phyloP scores from a whole-genome alignment of 2,329 filamentous ascomycete genomes.

The Aureobasidium sp. region DNA sequence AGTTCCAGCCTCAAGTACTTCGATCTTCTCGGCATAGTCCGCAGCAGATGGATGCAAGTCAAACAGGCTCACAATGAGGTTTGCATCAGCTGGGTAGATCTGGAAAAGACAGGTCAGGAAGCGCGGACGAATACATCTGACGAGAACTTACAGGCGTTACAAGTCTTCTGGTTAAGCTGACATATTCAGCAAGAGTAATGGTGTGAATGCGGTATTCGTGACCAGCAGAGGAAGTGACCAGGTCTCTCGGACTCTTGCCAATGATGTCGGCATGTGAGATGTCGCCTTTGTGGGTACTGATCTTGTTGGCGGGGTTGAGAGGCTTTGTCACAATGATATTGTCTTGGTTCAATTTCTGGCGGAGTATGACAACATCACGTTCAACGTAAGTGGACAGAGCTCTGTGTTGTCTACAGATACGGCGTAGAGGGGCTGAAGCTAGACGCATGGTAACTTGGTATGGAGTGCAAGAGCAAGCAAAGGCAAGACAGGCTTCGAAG shows the following conservation, averaged over 20 bases:
- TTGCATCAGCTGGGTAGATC: constrained; percentile 69
- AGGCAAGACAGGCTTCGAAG: neutral
- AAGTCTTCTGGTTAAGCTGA: constrained; percentile 55
- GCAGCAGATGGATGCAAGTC: constrained; percentile 50
- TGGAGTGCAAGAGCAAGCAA: neutral
- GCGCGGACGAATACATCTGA: neutral
- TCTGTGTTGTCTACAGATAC: neutral
- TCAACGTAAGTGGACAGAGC: constrained; percentile 18
- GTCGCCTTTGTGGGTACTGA: constrained; percentile 39
- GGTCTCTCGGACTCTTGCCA: constrained; percentile 51
- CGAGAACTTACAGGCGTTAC: constrained; percentile 62
- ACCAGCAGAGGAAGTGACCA: constrained; percentile 45
- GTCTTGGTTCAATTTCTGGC: constrained; percentile 27
- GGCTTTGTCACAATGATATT: constrained; percentile 30
- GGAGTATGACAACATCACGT: constrained; percentile 34
- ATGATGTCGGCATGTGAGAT: constrained; percentile 52
- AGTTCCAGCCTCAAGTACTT: constrained; percentile 77
- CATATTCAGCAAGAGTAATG: constrained; percentile 66
- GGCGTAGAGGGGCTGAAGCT: neutral
- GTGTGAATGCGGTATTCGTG: constrained; percentile 49
- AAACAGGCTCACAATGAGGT: constrained; percentile 64
- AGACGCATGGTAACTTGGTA: neutral
- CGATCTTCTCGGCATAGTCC: constrained; percentile 40
- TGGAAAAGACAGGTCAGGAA: constrained; percentile 24
- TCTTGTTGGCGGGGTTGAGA: constrained; percentile 26